Evolutionary conservation across 306 rosid species (phyloP), one percentile per base, ranked within the genome.

Genomic region (Parietaria judaica): DNA sequence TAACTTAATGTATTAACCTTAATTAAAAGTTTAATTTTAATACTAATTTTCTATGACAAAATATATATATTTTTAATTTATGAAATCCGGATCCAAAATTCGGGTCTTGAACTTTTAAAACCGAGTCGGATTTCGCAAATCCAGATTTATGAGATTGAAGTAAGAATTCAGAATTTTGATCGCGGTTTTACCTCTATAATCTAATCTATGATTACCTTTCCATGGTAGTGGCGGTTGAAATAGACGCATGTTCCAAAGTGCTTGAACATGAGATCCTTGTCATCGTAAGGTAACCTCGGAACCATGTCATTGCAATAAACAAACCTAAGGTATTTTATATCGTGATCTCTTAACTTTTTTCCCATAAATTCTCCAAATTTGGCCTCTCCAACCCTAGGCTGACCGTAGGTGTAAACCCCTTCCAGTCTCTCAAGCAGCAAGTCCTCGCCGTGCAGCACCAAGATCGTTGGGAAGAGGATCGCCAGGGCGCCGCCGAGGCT

Each of bases 361-460:
- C 54, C 73, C 96, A 86, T 89, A 67, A 56, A 86, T 0, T 38
- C 6, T 8, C 79, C 79, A 50, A 78, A 85, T 1, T n/a, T 43
- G 15, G 47, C 52, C 50, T 89, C 78, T 55, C 96, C 95, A 15
- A 89, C 85, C 51, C 95, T 79, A 2, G 96, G 96, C 61, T 89
- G 95, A 36, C 96, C 95, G 71, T 79, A 89, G 0, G 95, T 89
- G 72, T 83, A 83, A 37, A 86, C 74, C 61, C 91, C 95, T 47
- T 81, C 74, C 48, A 86, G 49, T 60, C 90, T 78, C 56, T 86
- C 79, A 41, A 89, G 54, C 51, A 89, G 56, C 58, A 61, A 70
- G 14, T 47, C 41, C 44, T 89, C 96, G 3, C 65, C 58, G 49
- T 89, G 95, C 47, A 86, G n/a, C 15, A 55, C 70, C 54, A 66